Conservation (phyloP, 371 early-diverging fungal species). For the Coelomomyces lativittatus region DNA sequence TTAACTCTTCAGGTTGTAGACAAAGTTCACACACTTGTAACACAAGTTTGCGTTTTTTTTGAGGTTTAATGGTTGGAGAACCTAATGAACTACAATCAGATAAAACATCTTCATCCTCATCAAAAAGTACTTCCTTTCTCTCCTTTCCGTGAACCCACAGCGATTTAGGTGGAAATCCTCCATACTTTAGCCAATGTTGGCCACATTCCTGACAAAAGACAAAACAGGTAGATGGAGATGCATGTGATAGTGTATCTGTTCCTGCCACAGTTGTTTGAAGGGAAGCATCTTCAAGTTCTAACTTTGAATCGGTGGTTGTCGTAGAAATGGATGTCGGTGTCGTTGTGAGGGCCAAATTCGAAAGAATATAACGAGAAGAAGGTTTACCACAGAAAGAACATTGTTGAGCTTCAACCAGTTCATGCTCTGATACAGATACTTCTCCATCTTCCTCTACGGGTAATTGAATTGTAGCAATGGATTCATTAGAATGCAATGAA, state of each 20-base stretch:
- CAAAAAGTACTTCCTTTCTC: neutral
- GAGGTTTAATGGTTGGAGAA: neutral
- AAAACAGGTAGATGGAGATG: neutral
- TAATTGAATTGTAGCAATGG: too few relatives aligned
- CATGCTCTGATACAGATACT: too few relatives aligned
- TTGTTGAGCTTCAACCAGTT: too few relatives aligned
- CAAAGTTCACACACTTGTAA: neutral
- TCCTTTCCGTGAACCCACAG: neutral
- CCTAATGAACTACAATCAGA: neutral
- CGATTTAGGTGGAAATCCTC: neutral
- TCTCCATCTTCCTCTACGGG: too few relatives aligned
- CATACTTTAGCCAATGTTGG: constrained; percentile 1
- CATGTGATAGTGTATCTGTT: neutral
- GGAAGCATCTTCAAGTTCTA: neutral
- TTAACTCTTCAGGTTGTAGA: neutral
- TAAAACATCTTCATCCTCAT: neutral
- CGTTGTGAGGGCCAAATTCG: neutral
- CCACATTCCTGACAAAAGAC: constrained; percentile 1
- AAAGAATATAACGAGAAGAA: neutral
- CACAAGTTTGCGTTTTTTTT: neutral
- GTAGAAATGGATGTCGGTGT: neutral
- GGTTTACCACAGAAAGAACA: neutral
- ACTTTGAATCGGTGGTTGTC: neutral
- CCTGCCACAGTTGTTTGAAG: neutral
- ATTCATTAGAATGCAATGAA: too few relatives aligned